Evolutionary conservation across 257 asterid genomes (phyloP).

Genomic region (Nemophila menziesii): DNA sequence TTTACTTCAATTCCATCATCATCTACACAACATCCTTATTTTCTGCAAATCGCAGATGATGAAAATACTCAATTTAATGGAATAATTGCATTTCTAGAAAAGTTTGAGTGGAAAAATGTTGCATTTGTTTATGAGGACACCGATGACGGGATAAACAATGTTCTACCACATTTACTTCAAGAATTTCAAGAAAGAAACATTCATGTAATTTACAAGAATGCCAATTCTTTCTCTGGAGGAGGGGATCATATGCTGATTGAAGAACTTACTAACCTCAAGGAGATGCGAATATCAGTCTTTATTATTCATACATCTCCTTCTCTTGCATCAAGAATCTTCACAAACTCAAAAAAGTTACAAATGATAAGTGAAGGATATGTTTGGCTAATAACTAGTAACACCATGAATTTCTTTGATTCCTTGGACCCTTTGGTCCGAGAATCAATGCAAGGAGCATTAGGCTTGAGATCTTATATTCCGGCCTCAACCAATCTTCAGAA

Average conservation of each 20-base stretch:
- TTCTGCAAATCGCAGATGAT: conserved; percentile 26
- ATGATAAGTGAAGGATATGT: conserved; percentile 32
- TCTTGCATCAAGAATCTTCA: conserved; percentile 22
- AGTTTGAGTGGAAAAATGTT: conserved; percentile 25
- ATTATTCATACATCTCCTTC: conserved; percentile 26
- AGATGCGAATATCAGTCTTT: conserved; percentile 11
- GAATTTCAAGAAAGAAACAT: conserved; percentile 1
- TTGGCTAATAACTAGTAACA: conserved; percentile 33
- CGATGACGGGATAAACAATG: conserved; percentile 18
- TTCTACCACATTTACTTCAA: not conserved
- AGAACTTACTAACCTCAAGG: conserved; percentile 16
- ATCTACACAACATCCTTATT: conserved; percentile 15
- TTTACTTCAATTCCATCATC: conserved; percentile 20
- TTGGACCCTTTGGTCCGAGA: conserved; percentile 17
- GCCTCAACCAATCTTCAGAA: conserved; percentile 15
- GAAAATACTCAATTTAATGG: conserved; percentile 23
- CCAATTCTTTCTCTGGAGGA: conserved; percentile 17
- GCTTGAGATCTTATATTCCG: conserved; percentile 24
- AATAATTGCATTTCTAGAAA: conserved; percentile 17
- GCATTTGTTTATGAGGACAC: conserved; percentile 19
- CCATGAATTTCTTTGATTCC: conserved; percentile 22
- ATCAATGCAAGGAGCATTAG: conserved; percentile 28
- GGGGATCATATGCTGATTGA: conserved; percentile 3
- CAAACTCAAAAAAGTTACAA: conserved; percentile 19
- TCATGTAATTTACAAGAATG: conserved; percentile 6